Conservation (phyloP, 2,329 filamentous ascomycete genomes). For the Colletotrichum lini region DNA sequence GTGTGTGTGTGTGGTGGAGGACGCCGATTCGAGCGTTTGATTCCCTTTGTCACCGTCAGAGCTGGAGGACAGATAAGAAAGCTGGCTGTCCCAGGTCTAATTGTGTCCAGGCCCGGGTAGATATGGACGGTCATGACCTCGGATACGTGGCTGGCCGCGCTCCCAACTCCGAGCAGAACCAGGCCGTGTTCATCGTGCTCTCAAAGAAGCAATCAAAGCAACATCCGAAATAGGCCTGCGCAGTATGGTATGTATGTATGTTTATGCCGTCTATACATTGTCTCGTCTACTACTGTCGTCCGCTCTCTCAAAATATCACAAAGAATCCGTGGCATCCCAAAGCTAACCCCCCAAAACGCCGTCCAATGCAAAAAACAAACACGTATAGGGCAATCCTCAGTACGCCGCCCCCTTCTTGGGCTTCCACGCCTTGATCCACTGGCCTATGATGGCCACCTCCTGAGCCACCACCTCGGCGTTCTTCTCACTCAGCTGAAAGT, state of each 20-base stretch:
- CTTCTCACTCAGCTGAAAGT: conserved; percentile 13
- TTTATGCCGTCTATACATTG: no score
- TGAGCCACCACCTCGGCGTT: conserved; percentile 12
- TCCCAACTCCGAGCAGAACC: no score
- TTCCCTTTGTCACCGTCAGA: no score
- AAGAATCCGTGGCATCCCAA: neutral
- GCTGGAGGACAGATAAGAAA: no score
- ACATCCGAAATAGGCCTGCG: no score
- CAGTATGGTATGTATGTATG: neutral
- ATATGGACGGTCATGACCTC: no score
- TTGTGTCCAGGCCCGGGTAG: no score
- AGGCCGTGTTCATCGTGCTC: no score
- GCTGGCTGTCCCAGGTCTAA: no score
- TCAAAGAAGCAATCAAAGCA: no score
- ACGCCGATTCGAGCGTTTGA: neutral
- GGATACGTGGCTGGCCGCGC: no score
- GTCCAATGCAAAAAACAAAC: neutral
- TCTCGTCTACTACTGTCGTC: neutral
- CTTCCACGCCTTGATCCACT: conserved; percentile 40
- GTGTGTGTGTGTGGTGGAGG: neutral
- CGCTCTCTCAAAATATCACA: neutral
- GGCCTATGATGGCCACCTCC: conserved; percentile 33
- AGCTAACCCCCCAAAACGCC: conserved; percentile 8
- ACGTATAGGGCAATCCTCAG: neutral
- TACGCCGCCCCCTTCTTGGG: conserved; percentile 11